These are phyloP conservation scores for Volvox africanus DNA, from an alignment of 139 green algal genomes.

Conservation along the genomic window DNA sequence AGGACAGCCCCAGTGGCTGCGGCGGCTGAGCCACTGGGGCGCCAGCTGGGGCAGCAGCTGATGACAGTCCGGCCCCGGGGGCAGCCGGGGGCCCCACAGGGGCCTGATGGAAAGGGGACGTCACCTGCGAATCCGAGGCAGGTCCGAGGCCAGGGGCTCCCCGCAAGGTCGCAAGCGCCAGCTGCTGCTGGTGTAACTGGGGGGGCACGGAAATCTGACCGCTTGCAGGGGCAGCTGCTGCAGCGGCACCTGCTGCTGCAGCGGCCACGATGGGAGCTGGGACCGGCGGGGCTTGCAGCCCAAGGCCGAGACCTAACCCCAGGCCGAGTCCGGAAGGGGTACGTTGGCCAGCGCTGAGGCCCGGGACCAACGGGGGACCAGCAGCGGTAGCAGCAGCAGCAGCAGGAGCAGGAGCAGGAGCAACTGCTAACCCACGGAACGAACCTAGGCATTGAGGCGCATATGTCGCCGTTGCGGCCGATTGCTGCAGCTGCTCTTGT, in stretches of 20 bases:
- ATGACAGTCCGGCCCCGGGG: not conserved
- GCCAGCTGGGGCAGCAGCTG: not conserved
- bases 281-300: not conserved
- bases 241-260: not conserved
- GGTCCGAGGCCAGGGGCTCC: not conserved
- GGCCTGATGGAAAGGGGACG: no score
- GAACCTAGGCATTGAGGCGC: not conserved
- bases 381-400: no score
- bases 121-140: no score
- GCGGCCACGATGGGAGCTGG: not conserved
- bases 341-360: not conserved
- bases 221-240: not conserved
- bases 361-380: not conserved
- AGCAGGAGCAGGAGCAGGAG: not conserved
- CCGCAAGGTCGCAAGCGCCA: not conserved
- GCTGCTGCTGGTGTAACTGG: not conserved
- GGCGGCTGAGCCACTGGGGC: not conserved
- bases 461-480: not conserved
- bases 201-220: no score
- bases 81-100: not conserved
- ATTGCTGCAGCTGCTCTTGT: not conserved
- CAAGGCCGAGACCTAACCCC: not conserved
- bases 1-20: not conserved
- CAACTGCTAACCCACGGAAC: not conserved
- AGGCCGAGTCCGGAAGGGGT: not conserved